These are phyloP conservation scores for Helenozyma rhizophorensis DNA, from an alignment of 805 yeast genomes.

Conservation along the genomic window DNA sequence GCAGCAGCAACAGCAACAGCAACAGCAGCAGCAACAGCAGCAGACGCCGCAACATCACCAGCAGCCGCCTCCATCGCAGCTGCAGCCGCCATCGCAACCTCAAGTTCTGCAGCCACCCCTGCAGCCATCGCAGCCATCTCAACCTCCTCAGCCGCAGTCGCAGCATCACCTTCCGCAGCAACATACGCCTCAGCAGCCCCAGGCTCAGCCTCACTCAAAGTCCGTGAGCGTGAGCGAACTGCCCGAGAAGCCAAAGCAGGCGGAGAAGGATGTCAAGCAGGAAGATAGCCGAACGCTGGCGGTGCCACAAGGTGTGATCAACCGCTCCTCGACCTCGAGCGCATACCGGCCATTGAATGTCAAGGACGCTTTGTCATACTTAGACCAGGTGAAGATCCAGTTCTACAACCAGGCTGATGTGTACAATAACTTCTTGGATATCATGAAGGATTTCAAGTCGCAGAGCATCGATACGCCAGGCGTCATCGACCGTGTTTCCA, in stretches of 20 bases:
- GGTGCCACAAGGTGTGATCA: conserved; percentile 28
- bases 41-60: conserved; percentile 18
- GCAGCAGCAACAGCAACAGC: conserved; percentile 13
- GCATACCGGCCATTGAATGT: conserved; percentile 83
- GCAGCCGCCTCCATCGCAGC: conserved; percentile 7
- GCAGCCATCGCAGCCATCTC: conserved; percentile 1
- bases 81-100: conserved; percentile 2
- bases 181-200: background rate
- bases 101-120: conserved; percentile 6
- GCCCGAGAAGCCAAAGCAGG: conserved; percentile 27
- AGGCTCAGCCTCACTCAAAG: conserved; percentile 11
- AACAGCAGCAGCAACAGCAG: conserved; percentile 16
- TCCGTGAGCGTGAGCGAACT: too few relatives aligned
- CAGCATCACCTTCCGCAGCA: too few relatives aligned
- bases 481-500: conserved; percentile 91
- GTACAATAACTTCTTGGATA: conserved; percentile 91
- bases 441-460: conserved; percentile 97
- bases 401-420: conserved; percentile 92
- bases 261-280: conserved; percentile 16
- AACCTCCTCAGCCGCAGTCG: conserved; percentile 1
- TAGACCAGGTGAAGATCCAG: conserved; percentile 93
- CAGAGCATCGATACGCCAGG: conserved; percentile 98
- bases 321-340: conserved; percentile 37
- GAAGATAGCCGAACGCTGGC: too few relatives aligned
- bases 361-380: conserved; percentile 90